Evolutionary conservation across 495 filamentous ascomycete species (phyloP).

Genomic region (Astrothelium macrocarpum): DNA sequence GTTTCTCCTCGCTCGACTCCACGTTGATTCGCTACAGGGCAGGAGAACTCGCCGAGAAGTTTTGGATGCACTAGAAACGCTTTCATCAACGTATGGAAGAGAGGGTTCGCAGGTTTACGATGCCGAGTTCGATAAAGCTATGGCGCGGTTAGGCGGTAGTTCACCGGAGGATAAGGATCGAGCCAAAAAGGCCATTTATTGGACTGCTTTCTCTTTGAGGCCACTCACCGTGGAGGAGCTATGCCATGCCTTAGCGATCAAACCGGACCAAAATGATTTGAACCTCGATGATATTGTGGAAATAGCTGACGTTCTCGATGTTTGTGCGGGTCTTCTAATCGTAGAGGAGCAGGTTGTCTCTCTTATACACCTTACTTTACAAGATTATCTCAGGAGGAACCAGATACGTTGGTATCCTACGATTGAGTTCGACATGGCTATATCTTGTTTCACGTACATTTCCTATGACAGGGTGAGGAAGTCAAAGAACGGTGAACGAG

Average conservation of each 20-base stretch:
- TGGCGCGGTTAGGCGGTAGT: conserved; percentile 38
- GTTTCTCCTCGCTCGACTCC: conserved; percentile 49
- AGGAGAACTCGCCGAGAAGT: conserved; percentile 30
- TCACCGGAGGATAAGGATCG: conserved; percentile 19
- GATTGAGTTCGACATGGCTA: conserved; percentile 6
- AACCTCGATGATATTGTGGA: conserved; percentile 35
- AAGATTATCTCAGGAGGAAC: conserved; percentile 43
- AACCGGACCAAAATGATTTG: conserved; percentile 24
- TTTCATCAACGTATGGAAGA: too few relatives aligned
- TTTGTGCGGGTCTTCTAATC: conserved; percentile 46
- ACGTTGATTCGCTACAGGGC: conserved; percentile 36
- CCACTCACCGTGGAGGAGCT: conserved; percentile 38
- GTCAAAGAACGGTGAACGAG: too few relatives aligned
- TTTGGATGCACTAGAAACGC: conserved; percentile 28
- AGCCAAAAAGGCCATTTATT: conserved; percentile 35
- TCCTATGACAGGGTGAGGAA: too few relatives aligned
- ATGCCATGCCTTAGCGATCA: conserved; percentile 39
- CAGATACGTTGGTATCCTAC: conserved; percentile 29
- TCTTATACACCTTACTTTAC: conserved; percentile 47
- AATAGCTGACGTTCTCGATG: conserved; percentile 34
- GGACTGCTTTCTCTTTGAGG: conserved; percentile 37
- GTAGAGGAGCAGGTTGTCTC: conserved; percentile 39
- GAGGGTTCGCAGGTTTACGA: conserved; percentile 19
- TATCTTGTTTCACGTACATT: background rate
- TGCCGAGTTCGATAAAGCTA: conserved; percentile 36